Evolutionary conservation across 768 basidiomycete genomes (phyloP).

Genomic region (Nevesoporus exiguus): DNA sequence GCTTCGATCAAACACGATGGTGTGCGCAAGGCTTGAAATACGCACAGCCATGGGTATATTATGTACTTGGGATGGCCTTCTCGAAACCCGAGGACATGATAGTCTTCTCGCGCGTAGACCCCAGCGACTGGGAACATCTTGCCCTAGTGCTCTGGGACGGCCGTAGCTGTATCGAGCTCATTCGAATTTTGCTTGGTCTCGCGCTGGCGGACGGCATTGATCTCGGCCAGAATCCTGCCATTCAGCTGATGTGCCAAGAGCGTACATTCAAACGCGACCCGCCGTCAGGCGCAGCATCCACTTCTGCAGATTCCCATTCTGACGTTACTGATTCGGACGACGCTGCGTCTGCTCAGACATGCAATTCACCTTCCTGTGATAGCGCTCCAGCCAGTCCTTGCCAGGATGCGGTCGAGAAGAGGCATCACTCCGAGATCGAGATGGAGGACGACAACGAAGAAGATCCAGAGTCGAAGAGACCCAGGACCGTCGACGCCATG

Average conservation of each 20-base stretch:
- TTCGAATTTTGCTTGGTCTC: slow-evolving; percentile 1
- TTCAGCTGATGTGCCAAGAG: not conserved
- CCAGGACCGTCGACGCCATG: not conserved
- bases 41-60: slow-evolving; percentile 11
- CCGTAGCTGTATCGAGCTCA: not conserved
- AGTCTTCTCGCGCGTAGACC: slow-evolving; percentile 1
- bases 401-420: not conserved
- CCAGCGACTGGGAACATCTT: not conserved
- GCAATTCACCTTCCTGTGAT: not conserved
- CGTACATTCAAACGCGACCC: not conserved
- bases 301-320: not conserved
- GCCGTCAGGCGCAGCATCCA: not conserved
- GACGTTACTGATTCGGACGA: not conserved
- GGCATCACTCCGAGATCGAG: not conserved
- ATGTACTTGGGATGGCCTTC: not conserved
- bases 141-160: not conserved
- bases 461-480: not conserved
- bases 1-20: not conserved
- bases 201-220: not conserved
- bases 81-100: not conserved
- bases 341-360: not conserved
- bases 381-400: not conserved
- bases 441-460: not conserved
- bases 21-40: slow-evolving; percentile 3
- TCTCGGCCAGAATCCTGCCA: not conserved